Conservation (phyloP, 2,329 filamentous ascomycete genomes). For the Cladobotryum protrusum region DNA sequence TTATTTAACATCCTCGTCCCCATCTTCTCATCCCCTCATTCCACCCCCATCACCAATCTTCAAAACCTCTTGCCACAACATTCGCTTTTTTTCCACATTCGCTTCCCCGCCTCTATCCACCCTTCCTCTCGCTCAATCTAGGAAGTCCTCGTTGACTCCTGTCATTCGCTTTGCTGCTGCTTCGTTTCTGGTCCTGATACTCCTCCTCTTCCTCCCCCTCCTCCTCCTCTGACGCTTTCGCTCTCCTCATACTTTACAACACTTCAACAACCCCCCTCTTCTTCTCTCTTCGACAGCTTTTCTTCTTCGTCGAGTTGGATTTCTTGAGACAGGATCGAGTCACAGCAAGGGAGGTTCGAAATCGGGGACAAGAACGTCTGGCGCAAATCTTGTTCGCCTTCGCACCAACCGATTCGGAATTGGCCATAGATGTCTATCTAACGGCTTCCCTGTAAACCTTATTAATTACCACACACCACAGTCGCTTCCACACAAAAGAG, state of each 20-base stretch:
- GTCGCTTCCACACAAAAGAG: slow-evolving; percentile 23
- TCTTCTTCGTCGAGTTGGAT: neutral
- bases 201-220: slow-evolving; percentile 22
- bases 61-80: slow-evolving; percentile 20
- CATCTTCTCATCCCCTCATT: slow-evolving; percentile 10
- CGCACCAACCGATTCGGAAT: slow-evolving; percentile 1
- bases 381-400: neutral
- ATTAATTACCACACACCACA: slow-evolving; percentile 22
- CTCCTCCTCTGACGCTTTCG: slow-evolving; percentile 10
- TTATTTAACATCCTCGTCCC: slow-evolving; percentile 25
- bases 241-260: neutral
- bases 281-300: no score
- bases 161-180: slow-evolving; percentile 62
- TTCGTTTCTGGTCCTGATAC: slow-evolving; percentile 42
- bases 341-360: slow-evolving; percentile 1
- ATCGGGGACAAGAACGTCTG: neutral
- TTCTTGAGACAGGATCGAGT: neutral
- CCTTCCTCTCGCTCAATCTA: slow-evolving; percentile 35
- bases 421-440: slow-evolving; percentile 10
- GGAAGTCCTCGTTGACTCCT: slow-evolving; percentile 71
- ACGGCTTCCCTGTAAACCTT: slow-evolving; percentile 12
- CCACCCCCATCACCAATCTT: slow-evolving; percentile 22
- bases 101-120: slow-evolving; percentile 33
- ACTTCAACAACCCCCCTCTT: neutral
- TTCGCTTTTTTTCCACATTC: slow-evolving; percentile 35